These are phyloP conservation scores for Brassica cretica DNA, from an alignment of 345 rosid species.

Conservation along the genomic window DNA sequence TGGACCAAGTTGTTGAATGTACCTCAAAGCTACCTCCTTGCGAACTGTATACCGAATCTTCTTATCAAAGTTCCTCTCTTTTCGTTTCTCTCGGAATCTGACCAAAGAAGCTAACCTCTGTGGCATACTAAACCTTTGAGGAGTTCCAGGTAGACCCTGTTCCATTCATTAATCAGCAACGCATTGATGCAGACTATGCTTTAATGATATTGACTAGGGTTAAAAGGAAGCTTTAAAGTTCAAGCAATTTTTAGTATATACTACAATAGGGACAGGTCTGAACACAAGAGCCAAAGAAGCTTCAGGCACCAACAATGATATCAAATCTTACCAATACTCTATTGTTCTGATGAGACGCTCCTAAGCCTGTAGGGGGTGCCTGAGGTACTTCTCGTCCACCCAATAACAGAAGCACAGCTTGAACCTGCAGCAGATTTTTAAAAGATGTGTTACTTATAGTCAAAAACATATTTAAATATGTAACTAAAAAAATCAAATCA, in stretches of 20 bases:
- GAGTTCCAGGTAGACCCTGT: slow-evolving; percentile 55
- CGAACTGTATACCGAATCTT: slow-evolving; percentile 68
- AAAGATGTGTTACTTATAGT: neutral
- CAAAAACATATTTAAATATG: neutral
- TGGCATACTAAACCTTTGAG: slow-evolving; percentile 60
- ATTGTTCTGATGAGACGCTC: slow-evolving; percentile 44
- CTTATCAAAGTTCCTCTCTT: slow-evolving; percentile 67
- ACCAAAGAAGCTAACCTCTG: slow-evolving; percentile 61
- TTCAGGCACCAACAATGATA: neutral
- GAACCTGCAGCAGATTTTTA: slow-evolving; percentile 45
- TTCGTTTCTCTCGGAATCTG: slow-evolving; percentile 66
- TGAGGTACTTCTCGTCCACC: slow-evolving; percentile 62
- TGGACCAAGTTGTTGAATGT: slow-evolving; percentile 21
- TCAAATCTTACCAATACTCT: slow-evolving; percentile 31
- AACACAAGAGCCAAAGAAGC: neutral
- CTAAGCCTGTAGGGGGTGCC: slow-evolving; percentile 36
- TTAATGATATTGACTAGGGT: neutral
- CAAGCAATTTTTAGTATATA: neutral
- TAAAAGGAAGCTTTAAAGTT: neutral
- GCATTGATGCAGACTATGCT: neutral
- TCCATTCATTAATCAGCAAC: slow-evolving; percentile 31
- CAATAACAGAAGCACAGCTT: slow-evolving; percentile 60
- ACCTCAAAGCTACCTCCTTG: slow-evolving; percentile 71
- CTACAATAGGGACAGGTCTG: neutral
- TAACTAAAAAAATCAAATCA: slow-evolving; percentile 13